Base-by-base conservation (phyloP, 805 yeast species). In the Candida xiaguanensis region DNA sequence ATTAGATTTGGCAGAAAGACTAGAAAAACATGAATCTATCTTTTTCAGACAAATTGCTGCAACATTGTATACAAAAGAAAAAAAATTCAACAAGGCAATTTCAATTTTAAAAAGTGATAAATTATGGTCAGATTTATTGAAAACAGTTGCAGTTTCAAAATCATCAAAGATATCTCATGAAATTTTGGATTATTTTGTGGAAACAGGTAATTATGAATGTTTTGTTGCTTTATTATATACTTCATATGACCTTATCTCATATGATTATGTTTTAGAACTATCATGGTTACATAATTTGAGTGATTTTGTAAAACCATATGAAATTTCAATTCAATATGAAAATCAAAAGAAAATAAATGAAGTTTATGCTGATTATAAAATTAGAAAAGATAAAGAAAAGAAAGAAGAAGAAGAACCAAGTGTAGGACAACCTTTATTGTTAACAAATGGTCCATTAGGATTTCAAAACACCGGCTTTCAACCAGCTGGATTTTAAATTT, bases 11-110 rank as follows among this genome's bases (percentile, higher is more conserved):
- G 99, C 99, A 38, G 82, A 80, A 55, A 80, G 96, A 63, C 77
- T 93, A 52, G 99, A 93, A 70, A 84, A 84, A 63, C 97, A 91
- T 59, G 85, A 84, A 18, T 69, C 89, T 40, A 78, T 93, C 41
- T 93, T 89, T 72, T 93, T 93, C 76, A 84, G 97, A 68, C 95
- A 88, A 70, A 88, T 93, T 56, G 95, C 97, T 28, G 98, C 98
- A 36, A 78, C 89, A 51, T 75, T 93, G 49, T 93, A 85, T 76
- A 80, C 95, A 62, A 89, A 89, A 68, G 88, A 88, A 69, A 90
- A 89, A 77, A 91, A 93, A 63, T 93, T 88, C 84, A 74, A 68
- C 59, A 91, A 90, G 74, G 83, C 96, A 36, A 82, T 93, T 57
- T 76, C 90, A 2, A 80, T 93, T 46, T 77, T 89, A 56, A 93